Percentiles rank a stretch among this genome's conserved stretches.
These are phyloP conservation scores for Pestalotiopsis fici DNA, from an alignment of 2,329 filamentous ascomycete genomes.

Conservation along the genomic window DNA sequence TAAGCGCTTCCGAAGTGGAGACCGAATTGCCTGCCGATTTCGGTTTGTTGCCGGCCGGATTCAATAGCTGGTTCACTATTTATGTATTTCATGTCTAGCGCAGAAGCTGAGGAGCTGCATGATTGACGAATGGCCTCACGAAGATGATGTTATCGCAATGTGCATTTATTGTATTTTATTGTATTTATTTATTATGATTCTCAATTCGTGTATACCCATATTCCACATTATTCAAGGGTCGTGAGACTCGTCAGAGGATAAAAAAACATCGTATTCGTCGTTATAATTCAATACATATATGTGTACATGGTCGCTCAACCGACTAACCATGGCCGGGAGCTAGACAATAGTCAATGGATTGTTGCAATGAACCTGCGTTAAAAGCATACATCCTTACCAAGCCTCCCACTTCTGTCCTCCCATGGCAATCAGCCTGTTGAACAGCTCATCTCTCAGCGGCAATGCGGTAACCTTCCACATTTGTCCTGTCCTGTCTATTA, in stretches of 20 bases:
- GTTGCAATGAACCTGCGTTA: not conserved
- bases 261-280: not conserved
- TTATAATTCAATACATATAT: not conserved
- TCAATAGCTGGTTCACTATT: no score
- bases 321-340: not conserved
- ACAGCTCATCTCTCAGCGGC: conserved; percentile 72
- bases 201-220: not conserved
- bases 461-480: conserved; percentile 70
- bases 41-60: not conserved
- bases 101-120: no score
- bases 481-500: conserved; percentile 58
- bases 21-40: not conserved
- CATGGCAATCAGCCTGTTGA: conserved; percentile 77
- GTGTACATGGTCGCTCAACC: not conserved
- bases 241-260: not conserved
- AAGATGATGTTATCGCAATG: no score
- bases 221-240: not conserved
- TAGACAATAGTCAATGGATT: not conserved
- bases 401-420: conserved; percentile 83
- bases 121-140: no score
- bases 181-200: not conserved
- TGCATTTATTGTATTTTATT: not conserved
- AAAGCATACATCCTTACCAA: conserved; percentile 50
- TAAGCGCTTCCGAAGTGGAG: not conserved
- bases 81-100: no score